Evolutionary conservation across 2,329 filamentous ascomycete species (phyloP).

Genomic region (Diaporthe amygdali): DNA sequence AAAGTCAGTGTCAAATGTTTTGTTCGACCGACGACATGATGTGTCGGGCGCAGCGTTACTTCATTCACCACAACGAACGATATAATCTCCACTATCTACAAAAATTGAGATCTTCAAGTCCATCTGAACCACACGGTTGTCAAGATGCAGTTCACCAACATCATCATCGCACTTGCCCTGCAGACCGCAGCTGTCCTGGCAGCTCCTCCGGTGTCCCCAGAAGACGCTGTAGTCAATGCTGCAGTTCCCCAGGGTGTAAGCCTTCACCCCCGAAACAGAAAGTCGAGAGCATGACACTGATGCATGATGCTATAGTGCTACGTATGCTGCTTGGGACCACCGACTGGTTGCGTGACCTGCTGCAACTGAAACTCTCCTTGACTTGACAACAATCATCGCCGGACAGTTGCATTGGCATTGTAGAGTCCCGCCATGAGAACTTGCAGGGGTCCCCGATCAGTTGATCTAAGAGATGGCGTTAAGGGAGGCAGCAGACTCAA

Average conservation of each 20-base stretch:
- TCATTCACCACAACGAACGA: rapidly evolving
- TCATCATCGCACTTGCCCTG: background rate
- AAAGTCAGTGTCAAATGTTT: background rate
- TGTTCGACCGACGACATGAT: background rate
- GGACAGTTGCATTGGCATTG: no score
- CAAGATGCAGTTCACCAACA: background rate
- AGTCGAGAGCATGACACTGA: background rate
- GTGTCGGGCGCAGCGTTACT: no score
- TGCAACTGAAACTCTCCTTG: no score
- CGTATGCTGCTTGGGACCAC: background rate
- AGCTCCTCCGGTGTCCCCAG: background rate
- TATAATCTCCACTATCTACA: no score
- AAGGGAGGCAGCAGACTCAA: no score
- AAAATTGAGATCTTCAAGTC: no score
- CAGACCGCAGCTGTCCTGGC: background rate
- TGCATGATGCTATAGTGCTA: background rate
- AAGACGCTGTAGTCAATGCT: background rate
- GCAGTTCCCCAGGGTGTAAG: constrained; percentile 5
- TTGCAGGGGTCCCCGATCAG: no score
- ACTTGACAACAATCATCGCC: no score
- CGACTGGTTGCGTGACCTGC: background rate
- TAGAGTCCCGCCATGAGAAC: no score
- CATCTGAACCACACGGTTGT: background rate
- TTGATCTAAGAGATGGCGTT: no score
- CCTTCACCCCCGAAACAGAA: background rate